phyloP scores from a whole-genome alignment of 2,329 filamentous ascomycete genomes.

The Diplodia corticola region DNA sequence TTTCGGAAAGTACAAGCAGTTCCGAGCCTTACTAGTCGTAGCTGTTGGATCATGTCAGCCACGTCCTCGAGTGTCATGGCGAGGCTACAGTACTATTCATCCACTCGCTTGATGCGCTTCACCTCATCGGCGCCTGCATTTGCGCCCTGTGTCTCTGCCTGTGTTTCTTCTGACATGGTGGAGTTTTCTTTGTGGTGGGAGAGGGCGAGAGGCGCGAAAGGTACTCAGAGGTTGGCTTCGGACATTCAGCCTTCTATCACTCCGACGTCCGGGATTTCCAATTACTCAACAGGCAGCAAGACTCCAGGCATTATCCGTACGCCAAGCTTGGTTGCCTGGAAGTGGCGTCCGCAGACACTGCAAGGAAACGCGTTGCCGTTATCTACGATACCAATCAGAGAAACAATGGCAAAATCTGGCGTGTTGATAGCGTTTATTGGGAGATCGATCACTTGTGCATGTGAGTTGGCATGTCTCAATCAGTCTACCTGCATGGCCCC shows the following conservation, averaged over 20 bases:
- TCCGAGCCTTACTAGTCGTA: neutral
- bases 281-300: neutral
- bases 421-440: too few species aligned
- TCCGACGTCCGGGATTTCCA: too few species aligned
- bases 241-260: neutral
- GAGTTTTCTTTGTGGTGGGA: neutral
- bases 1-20: neutral
- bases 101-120: slow-evolving; percentile 5
- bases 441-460: too few species aligned
- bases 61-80: neutral
- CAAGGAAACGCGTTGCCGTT: neutral
- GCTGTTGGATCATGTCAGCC: neutral
- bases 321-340: neutral
- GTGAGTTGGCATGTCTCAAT: neutral
- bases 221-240: neutral
- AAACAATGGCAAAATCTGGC: too few species aligned
- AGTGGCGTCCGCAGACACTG: neutral
- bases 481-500: neutral
- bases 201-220: neutral
- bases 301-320: neutral
- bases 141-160: neutral
- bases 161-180: neutral
- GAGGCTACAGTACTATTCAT: neutral
- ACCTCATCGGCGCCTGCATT: neutral
- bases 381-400: neutral